phyloP scores from a whole-genome alignment of 768 basidiomycete species.

The Naganishia antarctica region DNA sequence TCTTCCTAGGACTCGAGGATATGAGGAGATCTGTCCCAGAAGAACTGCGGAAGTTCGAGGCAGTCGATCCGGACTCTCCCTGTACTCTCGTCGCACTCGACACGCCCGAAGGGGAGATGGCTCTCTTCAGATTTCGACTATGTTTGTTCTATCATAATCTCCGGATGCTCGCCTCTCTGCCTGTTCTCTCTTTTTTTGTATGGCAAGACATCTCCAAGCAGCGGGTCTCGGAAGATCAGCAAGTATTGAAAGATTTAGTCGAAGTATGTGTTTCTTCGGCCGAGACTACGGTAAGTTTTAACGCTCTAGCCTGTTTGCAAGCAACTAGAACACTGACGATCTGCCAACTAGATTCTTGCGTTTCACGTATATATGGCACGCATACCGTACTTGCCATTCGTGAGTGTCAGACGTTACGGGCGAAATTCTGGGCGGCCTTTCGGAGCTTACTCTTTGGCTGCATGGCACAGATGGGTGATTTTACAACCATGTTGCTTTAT shows the following conservation, averaged over 20 bases:
- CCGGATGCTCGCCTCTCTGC: constrained; percentile 21
- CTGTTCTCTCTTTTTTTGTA: constrained; percentile 9
- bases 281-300: not conserved
- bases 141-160: constrained; percentile 22
- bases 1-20: constrained; percentile 1
- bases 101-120: constrained; percentile 11
- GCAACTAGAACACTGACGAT: not conserved
- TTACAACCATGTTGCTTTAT: constrained; percentile 19
- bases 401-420: not conserved
- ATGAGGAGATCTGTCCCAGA: not conserved
- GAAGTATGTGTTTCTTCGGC: constrained; percentile 16
- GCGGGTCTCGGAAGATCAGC: not conserved
- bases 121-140: constrained; percentile 14
- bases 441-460: no score
- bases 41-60: not conserved
- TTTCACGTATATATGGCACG: constrained; percentile 9
- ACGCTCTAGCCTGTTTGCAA: not conserved
- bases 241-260: not conserved
- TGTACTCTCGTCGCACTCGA: constrained; percentile 18
- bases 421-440: no score
- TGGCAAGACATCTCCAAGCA: constrained; percentile 13
- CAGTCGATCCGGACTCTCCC: constrained; percentile 1
- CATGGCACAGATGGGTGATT: constrained; percentile 17
- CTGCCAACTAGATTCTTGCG: constrained; percentile 1
- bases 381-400: constrained; percentile 23